These are phyloP conservation scores for Myrmaecium sp. DNA, from an alignment of 2,329 filamentous ascomycete species.

Conservation along the genomic window DNA sequence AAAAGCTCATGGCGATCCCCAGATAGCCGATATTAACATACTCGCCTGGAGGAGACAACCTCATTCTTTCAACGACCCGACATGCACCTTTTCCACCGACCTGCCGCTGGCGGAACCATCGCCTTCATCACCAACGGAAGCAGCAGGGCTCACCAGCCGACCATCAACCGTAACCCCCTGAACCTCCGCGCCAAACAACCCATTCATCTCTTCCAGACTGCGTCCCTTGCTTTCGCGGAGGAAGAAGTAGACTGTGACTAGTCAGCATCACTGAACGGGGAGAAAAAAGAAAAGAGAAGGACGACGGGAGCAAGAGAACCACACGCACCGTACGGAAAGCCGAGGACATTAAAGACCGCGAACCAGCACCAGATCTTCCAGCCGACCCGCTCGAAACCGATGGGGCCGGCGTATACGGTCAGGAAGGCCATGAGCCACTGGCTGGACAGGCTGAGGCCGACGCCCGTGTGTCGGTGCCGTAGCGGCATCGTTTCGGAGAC, in stretches of 20 bases:
- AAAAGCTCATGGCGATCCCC: too few relatives aligned
- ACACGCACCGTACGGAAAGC: slow-evolving; percentile 12
- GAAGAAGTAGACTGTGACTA: slow-evolving; percentile 11
- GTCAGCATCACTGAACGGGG: not conserved
- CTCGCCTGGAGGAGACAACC: too few relatives aligned
- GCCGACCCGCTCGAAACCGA: slow-evolving; percentile 14
- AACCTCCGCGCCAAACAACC: too few relatives aligned
- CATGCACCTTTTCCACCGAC: too few relatives aligned
- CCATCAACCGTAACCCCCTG: too few relatives aligned
- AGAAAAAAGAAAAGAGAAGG: not conserved
- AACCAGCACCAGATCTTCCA: slow-evolving; percentile 21
- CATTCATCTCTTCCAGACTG: slow-evolving; percentile 14
- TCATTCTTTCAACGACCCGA: too few relatives aligned
- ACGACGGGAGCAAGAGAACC: not conserved
- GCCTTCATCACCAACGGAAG: too few relatives aligned
- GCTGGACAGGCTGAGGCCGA: slow-evolving; percentile 13
- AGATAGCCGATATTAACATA: too few relatives aligned
- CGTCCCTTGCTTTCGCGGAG: slow-evolving; percentile 12
- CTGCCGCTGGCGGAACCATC: too few relatives aligned
- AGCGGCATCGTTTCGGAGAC: slow-evolving; percentile 18
- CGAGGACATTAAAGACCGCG: slow-evolving; percentile 15
- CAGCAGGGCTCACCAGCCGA: too few relatives aligned
- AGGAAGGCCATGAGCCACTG: slow-evolving; percentile 21
- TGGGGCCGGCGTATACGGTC: slow-evolving; percentile 19
- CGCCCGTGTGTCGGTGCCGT: slow-evolving; percentile 18